These are phyloP conservation scores for Crithidia acanthocephali DNA, from an alignment of 208 protist species.

Conservation along the genomic window DNA sequence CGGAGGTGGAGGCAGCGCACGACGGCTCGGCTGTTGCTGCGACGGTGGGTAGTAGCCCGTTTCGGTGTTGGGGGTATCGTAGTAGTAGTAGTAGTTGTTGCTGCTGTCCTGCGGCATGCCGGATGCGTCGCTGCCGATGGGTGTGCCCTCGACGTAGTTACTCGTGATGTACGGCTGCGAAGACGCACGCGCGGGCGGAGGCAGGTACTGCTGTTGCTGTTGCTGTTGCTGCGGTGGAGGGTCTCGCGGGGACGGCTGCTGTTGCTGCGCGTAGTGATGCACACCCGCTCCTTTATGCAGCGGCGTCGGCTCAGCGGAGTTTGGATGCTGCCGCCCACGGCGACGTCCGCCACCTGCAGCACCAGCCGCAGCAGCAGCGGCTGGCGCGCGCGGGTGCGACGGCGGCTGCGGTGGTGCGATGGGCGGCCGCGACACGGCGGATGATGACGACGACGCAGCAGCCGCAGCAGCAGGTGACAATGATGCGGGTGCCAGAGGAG, in stretches of 20 bases:
- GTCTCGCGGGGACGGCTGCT: neutral
- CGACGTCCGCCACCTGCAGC: neutral
- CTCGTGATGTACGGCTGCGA: constrained; percentile 25
- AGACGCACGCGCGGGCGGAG: constrained; percentile 4
- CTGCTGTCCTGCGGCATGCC: constrained; percentile 3
- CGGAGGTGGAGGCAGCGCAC: neutral
- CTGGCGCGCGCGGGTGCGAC: neutral
- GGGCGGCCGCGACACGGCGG: neutral
- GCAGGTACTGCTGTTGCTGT: constrained; percentile 1
- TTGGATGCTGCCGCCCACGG: constrained; percentile 9
- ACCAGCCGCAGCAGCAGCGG: neutral
- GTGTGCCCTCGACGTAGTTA: constrained; percentile 7
- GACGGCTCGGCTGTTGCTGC: neutral
- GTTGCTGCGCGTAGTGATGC: too few species aligned
- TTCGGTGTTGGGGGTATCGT: constrained; percentile 3
- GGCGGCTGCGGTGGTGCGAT: neutral
- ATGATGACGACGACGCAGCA: neutral
- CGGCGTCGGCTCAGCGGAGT: constrained; percentile 30
- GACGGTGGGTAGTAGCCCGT: neutral
- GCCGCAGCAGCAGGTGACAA: neutral
- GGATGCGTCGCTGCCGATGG: constrained; percentile 6
- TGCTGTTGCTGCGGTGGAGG: neutral
- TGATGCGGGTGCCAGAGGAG: too few species aligned
- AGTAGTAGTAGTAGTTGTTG: too few species aligned
- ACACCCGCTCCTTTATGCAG: constrained; percentile 1